Percentiles rank a stretch among this genome's conserved stretches.
These are phyloP conservation scores for Avena eriantha DNA, from an alignment of 176 grass and related monocot genomes.

Conservation along the genomic window DNA sequence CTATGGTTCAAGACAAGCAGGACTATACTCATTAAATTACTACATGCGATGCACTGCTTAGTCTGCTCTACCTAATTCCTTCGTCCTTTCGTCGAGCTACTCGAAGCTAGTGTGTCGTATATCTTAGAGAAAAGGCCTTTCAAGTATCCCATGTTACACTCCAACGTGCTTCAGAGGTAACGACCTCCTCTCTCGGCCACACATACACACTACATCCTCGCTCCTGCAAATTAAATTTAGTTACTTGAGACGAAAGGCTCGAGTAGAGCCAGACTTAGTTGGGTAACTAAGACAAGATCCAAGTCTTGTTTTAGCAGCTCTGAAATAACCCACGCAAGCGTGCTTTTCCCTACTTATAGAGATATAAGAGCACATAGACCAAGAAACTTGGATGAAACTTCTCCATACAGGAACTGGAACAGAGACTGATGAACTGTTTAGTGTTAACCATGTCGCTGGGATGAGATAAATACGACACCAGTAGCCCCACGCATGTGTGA, in stretches of 20 bases:
- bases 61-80: constrained; percentile 15
- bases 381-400: no score
- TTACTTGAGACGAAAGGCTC: neutral
- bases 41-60: constrained; percentile 19
- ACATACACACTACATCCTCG: neutral
- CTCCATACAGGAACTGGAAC: no score
- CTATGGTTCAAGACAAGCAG: constrained; percentile 16
- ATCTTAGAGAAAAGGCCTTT: constrained; percentile 35
- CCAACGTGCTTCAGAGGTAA: constrained; percentile 47
- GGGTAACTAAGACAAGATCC: neutral
- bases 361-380: no score
- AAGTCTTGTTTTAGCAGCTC: neutral
- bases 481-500: neutral
- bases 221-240: neutral
- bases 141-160: constrained; percentile 34
- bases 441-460: neutral
- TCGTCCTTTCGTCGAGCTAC: constrained; percentile 9
- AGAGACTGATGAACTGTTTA: no score
- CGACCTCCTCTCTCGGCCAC: neutral
- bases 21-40: constrained; percentile 31
- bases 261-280: no score
- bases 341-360: no score
- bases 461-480: neutral
- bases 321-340: neutral
- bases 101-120: constrained; percentile 32